Evolutionary conservation across 2,329 filamentous ascomycete species (phyloP), one percentile per base, ranked within the genome.

Genomic region (Claviceps pazoutovae): DNA sequence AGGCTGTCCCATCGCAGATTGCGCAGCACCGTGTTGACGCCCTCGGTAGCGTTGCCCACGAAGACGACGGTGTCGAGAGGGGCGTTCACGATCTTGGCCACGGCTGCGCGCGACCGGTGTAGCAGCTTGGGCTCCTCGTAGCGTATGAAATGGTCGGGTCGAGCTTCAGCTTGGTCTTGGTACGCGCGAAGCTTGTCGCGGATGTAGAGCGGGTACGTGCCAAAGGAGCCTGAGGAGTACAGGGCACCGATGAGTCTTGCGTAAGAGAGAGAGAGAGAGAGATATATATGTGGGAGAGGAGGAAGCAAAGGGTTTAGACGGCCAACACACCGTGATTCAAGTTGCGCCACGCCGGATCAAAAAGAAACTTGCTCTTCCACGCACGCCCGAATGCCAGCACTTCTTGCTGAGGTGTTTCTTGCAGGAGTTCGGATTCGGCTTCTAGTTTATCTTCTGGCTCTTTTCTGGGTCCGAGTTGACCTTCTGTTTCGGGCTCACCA

Each of bases 1-100:
- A 8, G n/a, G 55, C 89, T 84, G 55, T 84, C 83, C 74, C 83
- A 95, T 1, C 64, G 61, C 2, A 96, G 66, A 62, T 85, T 90
- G 43, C 84, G 80, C n/a, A 95, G 75, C 5, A 95, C 79, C 0
- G 82, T 86, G 68, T 93, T 91, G 46, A 89, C 68, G 23, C 80
- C 87, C 0, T 78, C 83, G 0, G 88, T 94, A 13, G 89, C 88
- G 64, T 96, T 96, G 53, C 78, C 71, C 1, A 95, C 81, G 56
- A 94, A 83, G 1, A 95, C 88, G 41, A 86, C 71, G 9, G 82
- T 80, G 9, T 83, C 74, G 1, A 72, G 62, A 0, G 83, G 80
- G 0, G 78, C 83, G 54, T 86, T 78, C 54, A 96, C 70, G 21
- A 88, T 61, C 23, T 70, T 64, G 1, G 86, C 84, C 4, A 90